Evolutionary conservation across 1,284 basidiomycete species (phyloP).

Genomic region (Athelia sp.): DNA sequence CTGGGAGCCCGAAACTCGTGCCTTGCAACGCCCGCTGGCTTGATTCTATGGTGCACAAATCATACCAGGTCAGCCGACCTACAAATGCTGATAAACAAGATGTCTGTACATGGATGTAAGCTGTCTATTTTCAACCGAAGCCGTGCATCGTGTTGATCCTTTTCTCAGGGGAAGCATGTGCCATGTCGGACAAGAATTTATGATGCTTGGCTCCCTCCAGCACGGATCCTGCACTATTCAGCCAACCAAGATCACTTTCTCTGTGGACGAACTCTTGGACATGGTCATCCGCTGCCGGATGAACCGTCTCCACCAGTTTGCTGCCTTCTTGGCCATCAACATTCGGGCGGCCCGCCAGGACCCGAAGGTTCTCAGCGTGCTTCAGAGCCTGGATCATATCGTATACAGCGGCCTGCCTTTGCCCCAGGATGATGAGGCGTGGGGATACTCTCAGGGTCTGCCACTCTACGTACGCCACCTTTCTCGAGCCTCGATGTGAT

Average conservation of each 20-base stretch:
- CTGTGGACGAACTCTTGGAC: constrained; percentile 61
- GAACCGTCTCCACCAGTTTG: constrained; percentile 68
- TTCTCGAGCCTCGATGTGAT: constrained; percentile 6
- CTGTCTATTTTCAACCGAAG: constrained; percentile 16
- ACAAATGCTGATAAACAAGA: constrained; percentile 48
- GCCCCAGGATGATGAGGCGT: constrained; percentile 59
- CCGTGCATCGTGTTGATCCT: constrained; percentile 14
- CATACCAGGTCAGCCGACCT: constrained; percentile 45
- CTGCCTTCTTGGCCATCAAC: constrained; percentile 58
- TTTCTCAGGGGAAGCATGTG: constrained; percentile 58
- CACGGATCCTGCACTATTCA: constrained; percentile 69
- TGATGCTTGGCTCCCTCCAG: constrained; percentile 64
- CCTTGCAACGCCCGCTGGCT: constrained; percentile 63
- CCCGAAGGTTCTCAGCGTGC: constrained; percentile 52
- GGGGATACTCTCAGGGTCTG: constrained; percentile 30
- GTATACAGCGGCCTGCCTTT: constrained; percentile 59
- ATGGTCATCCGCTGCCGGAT: constrained; percentile 65
- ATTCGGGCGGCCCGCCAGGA: constrained; percentile 55
- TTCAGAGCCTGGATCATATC: constrained; percentile 54
- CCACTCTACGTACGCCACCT: neutral
- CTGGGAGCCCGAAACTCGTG: constrained; percentile 68
- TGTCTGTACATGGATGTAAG: constrained; percentile 65
- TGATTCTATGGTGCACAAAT: constrained; percentile 49
- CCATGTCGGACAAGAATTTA: constrained; percentile 59
- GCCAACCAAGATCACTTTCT: constrained; percentile 57